phyloP scores from a whole-genome alignment of 2,329 filamentous ascomycete genomes.

The Peltaster fructicola region DNA sequence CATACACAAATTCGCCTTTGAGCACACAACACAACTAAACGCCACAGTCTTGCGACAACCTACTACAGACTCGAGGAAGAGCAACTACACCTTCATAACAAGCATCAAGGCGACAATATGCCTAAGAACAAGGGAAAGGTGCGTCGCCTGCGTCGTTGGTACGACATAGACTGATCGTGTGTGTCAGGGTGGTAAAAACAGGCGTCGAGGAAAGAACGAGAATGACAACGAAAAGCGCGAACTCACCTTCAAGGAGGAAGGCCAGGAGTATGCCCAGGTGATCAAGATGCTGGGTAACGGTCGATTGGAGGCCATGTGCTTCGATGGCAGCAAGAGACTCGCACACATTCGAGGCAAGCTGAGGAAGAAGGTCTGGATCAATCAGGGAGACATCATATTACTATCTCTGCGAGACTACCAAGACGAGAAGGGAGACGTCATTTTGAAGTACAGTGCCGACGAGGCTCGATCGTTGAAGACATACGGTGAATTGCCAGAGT shows the following conservation, averaged over 20 bases:
- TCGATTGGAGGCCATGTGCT: constrained; percentile 82
- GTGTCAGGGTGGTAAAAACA: constrained; percentile 75
- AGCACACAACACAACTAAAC: too few species aligned
- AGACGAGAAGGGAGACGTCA: constrained; percentile 83
- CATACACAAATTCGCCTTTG: too few species aligned
- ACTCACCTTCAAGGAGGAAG: constrained; percentile 96
- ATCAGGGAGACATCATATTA: constrained; percentile 89
- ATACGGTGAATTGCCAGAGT: constrained; percentile 92
- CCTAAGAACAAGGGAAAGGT: constrained; percentile 99
- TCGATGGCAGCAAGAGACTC: constrained; percentile 77
- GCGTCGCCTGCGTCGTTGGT: constrained; percentile 23
- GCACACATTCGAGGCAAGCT: constrained; percentile 89
- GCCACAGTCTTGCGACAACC: too few species aligned
- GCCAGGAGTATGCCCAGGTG: constrained; percentile 79
- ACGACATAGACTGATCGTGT: constrained; percentile 24
- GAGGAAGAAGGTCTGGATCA: constrained; percentile 99
- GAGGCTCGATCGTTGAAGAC: constrained; percentile 91
- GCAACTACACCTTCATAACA: constrained; percentile 5
- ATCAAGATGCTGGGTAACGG: constrained; percentile 95
- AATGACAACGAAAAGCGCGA: constrained; percentile 99
- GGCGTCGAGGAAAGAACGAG: constrained; percentile 70
- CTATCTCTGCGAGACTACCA: constrained; percentile 82
- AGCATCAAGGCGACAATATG: constrained; percentile 40
- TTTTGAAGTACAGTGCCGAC: constrained; percentile 88
- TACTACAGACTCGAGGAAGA: too few species aligned